Evolutionary conservation across 2,329 filamentous ascomycete genomes (phyloP).

Genomic region (Colletotrichum ledebouriae): DNA sequence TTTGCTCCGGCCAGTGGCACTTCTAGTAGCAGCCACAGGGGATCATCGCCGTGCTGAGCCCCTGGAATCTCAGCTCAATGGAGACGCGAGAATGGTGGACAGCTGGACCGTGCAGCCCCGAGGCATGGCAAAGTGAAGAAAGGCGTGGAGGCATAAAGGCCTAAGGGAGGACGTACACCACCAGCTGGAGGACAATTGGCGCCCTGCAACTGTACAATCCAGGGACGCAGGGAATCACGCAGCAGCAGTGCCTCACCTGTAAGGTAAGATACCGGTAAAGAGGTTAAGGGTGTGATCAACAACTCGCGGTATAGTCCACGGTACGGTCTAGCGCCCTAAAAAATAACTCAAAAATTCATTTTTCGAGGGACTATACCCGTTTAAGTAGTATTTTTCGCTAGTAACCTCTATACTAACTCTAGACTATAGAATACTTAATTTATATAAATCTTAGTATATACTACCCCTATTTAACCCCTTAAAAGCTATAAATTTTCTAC

Average conservation of each 20-base stretch:
- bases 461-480: too few species aligned
- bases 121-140: not conserved
- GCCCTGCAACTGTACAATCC: constrained; percentile 16
- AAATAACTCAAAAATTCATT: too few species aligned
- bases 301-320: too few species aligned
- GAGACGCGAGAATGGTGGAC: not conserved
- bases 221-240: not conserved
- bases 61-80: constrained; percentile 14
- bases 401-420: too few species aligned
- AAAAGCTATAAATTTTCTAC: too few species aligned
- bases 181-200: not conserved
- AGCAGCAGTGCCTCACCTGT: not conserved
- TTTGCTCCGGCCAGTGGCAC: constrained; percentile 36
- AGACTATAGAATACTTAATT: too few species aligned
- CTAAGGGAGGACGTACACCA: not conserved
- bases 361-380: too few species aligned
- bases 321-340: too few species aligned
- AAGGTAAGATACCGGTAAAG: too few species aligned
- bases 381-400: too few species aligned
- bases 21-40: constrained; percentile 15
- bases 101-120: constrained; percentile 26
- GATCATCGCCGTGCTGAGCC: constrained; percentile 24
- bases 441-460: too few species aligned
- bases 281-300: too few species aligned
- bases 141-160: constrained; percentile 8